Percentiles rank a stretch among this genome's conserved stretches.
Evolutionary conservation across 495 filamentous ascomycete genomes (phyloP).

Genomic region (Penicillium diatomitis): DNA sequence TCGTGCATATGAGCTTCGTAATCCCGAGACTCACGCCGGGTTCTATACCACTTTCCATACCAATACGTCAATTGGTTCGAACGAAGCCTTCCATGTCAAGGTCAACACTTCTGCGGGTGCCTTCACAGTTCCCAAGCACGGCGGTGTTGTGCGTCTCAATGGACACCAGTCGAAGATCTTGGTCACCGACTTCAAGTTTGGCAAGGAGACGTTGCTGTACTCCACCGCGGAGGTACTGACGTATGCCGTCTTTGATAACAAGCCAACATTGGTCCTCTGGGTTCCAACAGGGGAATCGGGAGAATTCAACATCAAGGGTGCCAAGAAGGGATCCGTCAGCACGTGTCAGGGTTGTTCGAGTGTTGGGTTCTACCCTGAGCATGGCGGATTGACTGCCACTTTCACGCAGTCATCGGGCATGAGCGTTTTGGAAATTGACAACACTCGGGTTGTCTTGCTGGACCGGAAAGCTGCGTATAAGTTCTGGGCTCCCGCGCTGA

Average conservation of each 20-base stretch:
- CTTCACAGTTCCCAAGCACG: slow-evolving; percentile 35
- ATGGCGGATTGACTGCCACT: slow-evolving; percentile 25
- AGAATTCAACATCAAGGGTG: slow-evolving; percentile 44
- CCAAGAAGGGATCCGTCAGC: slow-evolving; percentile 26
- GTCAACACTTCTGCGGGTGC: slow-evolving; percentile 46
- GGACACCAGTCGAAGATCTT: slow-evolving; percentile 53
- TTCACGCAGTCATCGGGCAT: slow-evolving; percentile 39
- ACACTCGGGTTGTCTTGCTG: slow-evolving; percentile 38
- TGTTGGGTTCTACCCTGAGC: slow-evolving; percentile 26
- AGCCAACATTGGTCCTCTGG: slow-evolving; percentile 44
- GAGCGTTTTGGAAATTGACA: slow-evolving; percentile 38
- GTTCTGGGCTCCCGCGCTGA: slow-evolving; percentile 48
- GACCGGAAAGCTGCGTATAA: slow-evolving; percentile 44
- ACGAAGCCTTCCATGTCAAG: slow-evolving; percentile 42
- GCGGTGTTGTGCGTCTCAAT: slow-evolving; percentile 38
- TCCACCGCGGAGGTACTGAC: slow-evolving; percentile 53
- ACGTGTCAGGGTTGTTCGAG: slow-evolving; percentile 25
- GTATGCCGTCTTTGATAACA: slow-evolving; percentile 37
- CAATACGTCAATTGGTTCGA: slow-evolving; percentile 34
- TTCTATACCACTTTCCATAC: slow-evolving; percentile 51
- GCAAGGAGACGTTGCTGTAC: slow-evolving; percentile 43
- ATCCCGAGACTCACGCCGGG: slow-evolving; percentile 43
- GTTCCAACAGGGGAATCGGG: slow-evolving; percentile 44
- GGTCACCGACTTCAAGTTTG: slow-evolving; percentile 49
- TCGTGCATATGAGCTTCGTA: slow-evolving; percentile 42